Conservation (phyloP, 345 rosid species). For the Trapa incisa region DNA sequence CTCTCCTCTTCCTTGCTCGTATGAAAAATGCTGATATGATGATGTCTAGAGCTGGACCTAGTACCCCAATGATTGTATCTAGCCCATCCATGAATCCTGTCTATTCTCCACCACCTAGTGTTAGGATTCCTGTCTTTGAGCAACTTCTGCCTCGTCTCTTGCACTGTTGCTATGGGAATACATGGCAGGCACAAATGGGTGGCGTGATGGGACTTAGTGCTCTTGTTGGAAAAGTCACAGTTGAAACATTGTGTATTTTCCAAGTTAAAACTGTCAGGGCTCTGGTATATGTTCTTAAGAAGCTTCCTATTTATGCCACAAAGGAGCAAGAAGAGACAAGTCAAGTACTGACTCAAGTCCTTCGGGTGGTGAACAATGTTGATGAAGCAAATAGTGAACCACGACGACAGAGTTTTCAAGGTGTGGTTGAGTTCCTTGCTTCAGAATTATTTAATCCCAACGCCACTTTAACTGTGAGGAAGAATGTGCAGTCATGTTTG, state of each 20-base stretch:
- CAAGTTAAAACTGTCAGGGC: constrained; percentile 84
- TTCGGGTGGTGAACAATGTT: constrained; percentile 92
- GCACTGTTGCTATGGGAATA: constrained; percentile 94
- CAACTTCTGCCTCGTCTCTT: constrained; percentile 94
- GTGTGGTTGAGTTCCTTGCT: constrained; percentile 86
- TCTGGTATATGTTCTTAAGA: constrained; percentile 80
- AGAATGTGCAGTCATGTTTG: constrained; percentile 92
- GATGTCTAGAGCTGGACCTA: constrained; percentile 89
- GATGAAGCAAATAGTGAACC: constrained; percentile 94
- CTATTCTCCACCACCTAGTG: constrained; percentile 89
- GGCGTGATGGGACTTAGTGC: constrained; percentile 99
- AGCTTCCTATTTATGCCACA: constrained; percentile 81
- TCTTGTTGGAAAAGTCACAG: constrained; percentile 94
- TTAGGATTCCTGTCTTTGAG: constrained; percentile 87
- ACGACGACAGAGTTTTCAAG: constrained; percentile 86
- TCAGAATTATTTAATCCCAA: constrained; percentile 86
- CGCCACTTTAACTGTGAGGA: constrained; percentile 58
- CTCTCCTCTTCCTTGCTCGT: constrained; percentile 87
- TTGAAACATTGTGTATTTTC: constrained; percentile 76
- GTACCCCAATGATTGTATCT: constrained; percentile 91
- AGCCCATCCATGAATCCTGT: constrained; percentile 99
- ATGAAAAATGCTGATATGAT: constrained; percentile 68
- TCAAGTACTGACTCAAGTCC: constrained; percentile 97
- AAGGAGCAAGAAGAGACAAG: constrained; percentile 98
- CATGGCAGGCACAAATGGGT: constrained; percentile 99